phyloP scores from a whole-genome alignment of 108 stramenopile genomes.

The Cyclotella sp. region DNA sequence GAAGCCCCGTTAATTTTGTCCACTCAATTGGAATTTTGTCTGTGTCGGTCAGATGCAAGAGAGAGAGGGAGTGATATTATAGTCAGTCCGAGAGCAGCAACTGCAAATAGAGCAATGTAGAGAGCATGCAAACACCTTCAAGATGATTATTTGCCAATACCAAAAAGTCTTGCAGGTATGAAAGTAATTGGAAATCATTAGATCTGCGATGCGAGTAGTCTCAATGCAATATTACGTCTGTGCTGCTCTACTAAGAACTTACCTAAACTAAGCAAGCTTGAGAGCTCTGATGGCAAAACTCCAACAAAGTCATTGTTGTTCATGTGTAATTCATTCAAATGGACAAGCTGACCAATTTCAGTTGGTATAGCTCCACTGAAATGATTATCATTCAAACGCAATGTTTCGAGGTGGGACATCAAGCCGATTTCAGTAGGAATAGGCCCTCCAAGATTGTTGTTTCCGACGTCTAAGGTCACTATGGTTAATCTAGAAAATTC shows the following conservation, averaged over 20 bases:
- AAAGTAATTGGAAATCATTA: neutral
- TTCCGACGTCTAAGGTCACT: conserved; percentile 34
- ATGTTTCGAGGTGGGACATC: conserved; percentile 38
- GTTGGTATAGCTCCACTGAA: conserved; percentile 52
- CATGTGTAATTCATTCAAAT: conserved; percentile 56
- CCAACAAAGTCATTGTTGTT: conserved; percentile 56
- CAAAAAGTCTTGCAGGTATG: conserved; percentile 20
- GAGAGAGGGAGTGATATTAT: neutral
- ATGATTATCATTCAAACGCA: conserved; percentile 56
- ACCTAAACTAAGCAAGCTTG: conserved; percentile 44
- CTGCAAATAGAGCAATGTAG: neutral
- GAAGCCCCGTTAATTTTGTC: conserved; percentile 28
- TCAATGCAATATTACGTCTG: neutral
- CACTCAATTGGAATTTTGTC: conserved; percentile 29
- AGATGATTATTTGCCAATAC: conserved; percentile 46
- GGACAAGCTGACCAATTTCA: conserved; percentile 56
- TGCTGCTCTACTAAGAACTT: neutral
- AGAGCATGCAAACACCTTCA: conserved; percentile 1
- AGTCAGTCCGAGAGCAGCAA: neutral
- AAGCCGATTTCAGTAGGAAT: conserved; percentile 40
- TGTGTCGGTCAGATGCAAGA: neutral
- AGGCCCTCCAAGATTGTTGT: conserved; percentile 51
- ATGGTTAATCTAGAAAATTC: conserved; percentile 33
- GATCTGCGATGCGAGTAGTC: neutral
- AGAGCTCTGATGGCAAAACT: conserved; percentile 53